A percentile compares a stretch with the other conserved stretches of the same genome.
phyloP scores from a whole-genome alignment of 768 basidiomycete genomes.

The Boletus coccyginus region DNA sequence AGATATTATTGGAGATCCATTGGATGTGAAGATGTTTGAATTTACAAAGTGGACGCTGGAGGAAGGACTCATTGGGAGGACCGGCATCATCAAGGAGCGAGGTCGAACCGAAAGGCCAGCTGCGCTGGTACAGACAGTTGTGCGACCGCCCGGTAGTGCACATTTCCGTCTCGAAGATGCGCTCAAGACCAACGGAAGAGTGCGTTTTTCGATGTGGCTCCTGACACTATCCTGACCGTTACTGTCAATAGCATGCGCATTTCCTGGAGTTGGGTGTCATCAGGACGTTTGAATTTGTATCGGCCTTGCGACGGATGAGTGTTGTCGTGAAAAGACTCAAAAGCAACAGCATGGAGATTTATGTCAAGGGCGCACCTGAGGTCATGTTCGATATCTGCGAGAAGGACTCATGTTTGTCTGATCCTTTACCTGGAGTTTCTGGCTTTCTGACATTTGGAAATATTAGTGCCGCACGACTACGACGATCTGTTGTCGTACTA shows the following conservation, averaged over 20 bases:
- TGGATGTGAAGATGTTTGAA: conserved; percentile 97
- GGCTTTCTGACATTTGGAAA: conserved; percentile 13
- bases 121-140: conserved; percentile 93
- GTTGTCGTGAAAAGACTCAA: conserved; percentile 95
- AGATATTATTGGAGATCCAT: conserved; percentile 88
- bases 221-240: neutral
- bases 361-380: conserved; percentile 99
- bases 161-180: conserved; percentile 93
- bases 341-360: conserved; percentile 94
- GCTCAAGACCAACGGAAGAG: conserved; percentile 77
- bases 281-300: conserved; percentile 94
- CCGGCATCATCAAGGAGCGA: conserved; percentile 65
- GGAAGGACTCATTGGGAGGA: conserved; percentile 76
- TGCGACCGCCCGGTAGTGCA: conserved; percentile 91
- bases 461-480: conserved; percentile 89
- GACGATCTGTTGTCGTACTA: conserved; percentile 96
- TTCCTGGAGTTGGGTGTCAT: conserved; percentile 97
- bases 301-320: conserved; percentile 91
- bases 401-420: conserved; percentile 78
- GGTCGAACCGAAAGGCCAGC: conserved; percentile 67
- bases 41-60: conserved; percentile 97
- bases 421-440: neutral
- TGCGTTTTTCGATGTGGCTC: conserved; percentile 30
- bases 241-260: conserved; percentile 72
- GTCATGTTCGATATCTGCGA: conserved; percentile 97